Evolutionary conservation across 2,329 filamentous ascomycete species (phyloP), one percentile per base, ranked within the genome.

Genomic region (Alternaria longipes): DNA sequence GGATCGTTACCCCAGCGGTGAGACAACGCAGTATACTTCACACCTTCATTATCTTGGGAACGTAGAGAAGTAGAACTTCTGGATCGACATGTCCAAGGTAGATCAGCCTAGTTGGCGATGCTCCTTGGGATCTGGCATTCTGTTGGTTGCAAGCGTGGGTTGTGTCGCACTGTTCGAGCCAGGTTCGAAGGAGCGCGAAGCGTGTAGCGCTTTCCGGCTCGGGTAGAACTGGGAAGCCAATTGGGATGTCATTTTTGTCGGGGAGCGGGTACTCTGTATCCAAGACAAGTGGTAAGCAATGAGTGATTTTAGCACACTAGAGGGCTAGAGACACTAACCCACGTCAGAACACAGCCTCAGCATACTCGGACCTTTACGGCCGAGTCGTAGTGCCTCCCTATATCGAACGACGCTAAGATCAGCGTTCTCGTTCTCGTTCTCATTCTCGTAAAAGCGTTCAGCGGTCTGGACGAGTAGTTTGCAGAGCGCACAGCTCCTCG

Each of bases 1-100:
- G 56, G 50, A 18, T 34, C 51, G 26, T 66, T 20, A 11, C 64
- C 66, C 68, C 65, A 71, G 44, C 66, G 61, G 45, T 72, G 66
- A 30, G 61, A 68, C n/a, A 54, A 30, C 20, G 52, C 52, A 30
- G 26, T 47, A 46, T 46, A 46, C 44, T 46, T 30, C 14, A 62
- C 38, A 12, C 20, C 34, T 26, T 62, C 50, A n/a, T 51, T 54
- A 34, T 55, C 16, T 16, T 58, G 32, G 12, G 61, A 49, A 50
- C 8, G 38, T 55, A 60, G 56, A 67, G 62, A 61, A 57, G 45
- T 24, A 67, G 38, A 49, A 59, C 28, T 50, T 63, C 38, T 24
- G 38, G 55, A 57, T 62, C 41, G 14, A 51, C 18, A 57, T 59
- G 28, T 16, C 63, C 56, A 58, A 65, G 50, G 40, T 63, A 55